Evolutionary conservation across 1,139 yeast genomes (phyloP).

Genomic region (Yamadazyma spencermartinsiae): DNA sequence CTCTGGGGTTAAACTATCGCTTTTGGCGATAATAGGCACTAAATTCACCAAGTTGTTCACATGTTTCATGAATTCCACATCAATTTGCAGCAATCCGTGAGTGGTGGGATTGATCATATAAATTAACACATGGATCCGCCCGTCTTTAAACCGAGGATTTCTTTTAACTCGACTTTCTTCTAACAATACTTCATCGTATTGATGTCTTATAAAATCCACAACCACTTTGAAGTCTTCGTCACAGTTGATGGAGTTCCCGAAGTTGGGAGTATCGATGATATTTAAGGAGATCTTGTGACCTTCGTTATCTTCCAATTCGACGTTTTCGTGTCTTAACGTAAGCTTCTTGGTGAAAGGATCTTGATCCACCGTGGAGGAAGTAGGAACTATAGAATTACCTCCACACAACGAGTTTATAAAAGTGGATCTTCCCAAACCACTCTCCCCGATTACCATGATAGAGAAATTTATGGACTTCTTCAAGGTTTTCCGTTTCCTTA

Average conservation of each 20-base stretch:
- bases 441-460: constrained; percentile 59
- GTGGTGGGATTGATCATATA: constrained; percentile 51
- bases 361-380: constrained; percentile 40
- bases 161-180: constrained; percentile 51
- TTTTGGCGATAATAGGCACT: constrained; percentile 44
- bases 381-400: constrained; percentile 60
- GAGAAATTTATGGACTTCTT: constrained; percentile 56
- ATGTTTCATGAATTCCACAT: constrained; percentile 41
- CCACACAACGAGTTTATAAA: constrained; percentile 77
- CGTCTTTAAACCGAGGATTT: constrained; percentile 49
- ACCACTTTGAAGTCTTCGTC: constrained; percentile 45
- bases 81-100: constrained; percentile 47
- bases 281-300: constrained; percentile 51
- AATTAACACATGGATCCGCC: constrained; percentile 47
- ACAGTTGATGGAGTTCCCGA: constrained; percentile 66
- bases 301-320: constrained; percentile 52
- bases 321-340: constrained; percentile 49
- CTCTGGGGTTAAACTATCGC: constrained; percentile 40
- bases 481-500: constrained; percentile 59
- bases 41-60: constrained; percentile 44
- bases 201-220: constrained; percentile 51
- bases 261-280: constrained; percentile 68
- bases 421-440: constrained; percentile 64
- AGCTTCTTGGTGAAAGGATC: constrained; percentile 45
- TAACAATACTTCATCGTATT: constrained; percentile 50